Conservation (phyloP, 108 stramenopile genomes). For the Discostella pseudostelligera region DNA sequence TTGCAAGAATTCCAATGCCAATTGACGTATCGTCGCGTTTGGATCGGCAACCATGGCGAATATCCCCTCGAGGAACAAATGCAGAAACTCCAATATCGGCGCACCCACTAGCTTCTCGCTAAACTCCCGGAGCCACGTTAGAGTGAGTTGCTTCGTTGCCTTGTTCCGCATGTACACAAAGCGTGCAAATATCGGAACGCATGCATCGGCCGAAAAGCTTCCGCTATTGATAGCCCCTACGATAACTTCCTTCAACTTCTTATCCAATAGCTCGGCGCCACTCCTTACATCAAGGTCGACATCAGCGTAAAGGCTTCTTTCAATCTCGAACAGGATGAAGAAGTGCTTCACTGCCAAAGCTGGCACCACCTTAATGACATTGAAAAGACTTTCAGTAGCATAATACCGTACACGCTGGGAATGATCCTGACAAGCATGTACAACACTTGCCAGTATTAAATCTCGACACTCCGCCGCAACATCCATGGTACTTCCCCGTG, state of each 20-base stretch:
- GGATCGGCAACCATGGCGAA: conserved; percentile 90
- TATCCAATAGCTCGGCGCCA: conserved; percentile 79
- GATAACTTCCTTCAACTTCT: conserved; percentile 82
- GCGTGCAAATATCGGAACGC: conserved; percentile 83
- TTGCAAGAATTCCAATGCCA: conserved; percentile 81
- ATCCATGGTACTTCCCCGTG: not conserved
- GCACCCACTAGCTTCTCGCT: conserved; percentile 77
- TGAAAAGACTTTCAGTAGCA: conserved; percentile 84
- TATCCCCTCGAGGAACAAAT: conserved; percentile 78
- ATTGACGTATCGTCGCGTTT: conserved; percentile 73
- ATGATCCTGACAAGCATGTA: conserved; percentile 89
- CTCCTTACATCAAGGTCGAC: conserved; percentile 79
- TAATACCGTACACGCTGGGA: conserved; percentile 86
- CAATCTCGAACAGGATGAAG: conserved; percentile 87
- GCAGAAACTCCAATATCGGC: conserved; percentile 83
- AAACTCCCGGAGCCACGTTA: conserved; percentile 85
- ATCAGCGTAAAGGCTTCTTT: conserved; percentile 77
- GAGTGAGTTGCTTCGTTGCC: conserved; percentile 79
- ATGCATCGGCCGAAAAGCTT: conserved; percentile 76
- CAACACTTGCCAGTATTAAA: conserved; percentile 84
- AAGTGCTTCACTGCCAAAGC: conserved; percentile 81
- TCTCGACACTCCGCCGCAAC: conserved; percentile 42
- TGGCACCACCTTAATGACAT: conserved; percentile 84
- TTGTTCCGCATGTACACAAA: conserved; percentile 89
- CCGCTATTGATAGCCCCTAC: conserved; percentile 82